phyloP scores from a whole-genome alignment of 2,329 filamentous ascomycete species.

The Fusarium sp. region DNA sequence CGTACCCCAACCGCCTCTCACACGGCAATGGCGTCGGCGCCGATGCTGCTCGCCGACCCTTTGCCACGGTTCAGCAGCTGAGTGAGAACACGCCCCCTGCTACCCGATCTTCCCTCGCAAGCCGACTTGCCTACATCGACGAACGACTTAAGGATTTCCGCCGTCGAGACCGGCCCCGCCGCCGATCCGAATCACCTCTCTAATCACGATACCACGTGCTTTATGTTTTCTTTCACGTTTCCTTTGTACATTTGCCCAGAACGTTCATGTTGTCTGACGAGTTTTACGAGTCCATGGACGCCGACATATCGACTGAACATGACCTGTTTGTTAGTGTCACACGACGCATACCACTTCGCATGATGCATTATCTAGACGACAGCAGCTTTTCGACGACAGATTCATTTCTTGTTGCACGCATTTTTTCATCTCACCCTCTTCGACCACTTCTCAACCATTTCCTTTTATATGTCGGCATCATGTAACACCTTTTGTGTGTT shows the following conservation, averaged over 20 bases:
- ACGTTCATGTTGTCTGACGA: constrained; percentile 37
- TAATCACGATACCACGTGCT: constrained; percentile 43
- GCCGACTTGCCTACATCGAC: constrained; percentile 67
- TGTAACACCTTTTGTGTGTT: neutral
- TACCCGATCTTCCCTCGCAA: constrained; percentile 57
- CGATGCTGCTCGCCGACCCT: constrained; percentile 60
- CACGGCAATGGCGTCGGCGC: constrained; percentile 58
- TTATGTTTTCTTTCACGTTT: constrained; percentile 19
- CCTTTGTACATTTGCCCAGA: constrained; percentile 32
- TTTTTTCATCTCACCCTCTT: constrained; percentile 7
- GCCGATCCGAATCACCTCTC: constrained; percentile 62
- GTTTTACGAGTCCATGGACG: constrained; percentile 40
- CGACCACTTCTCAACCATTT: constrained; percentile 10
- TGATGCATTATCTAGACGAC: constrained; percentile 42
- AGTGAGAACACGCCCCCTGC: constrained; percentile 48
- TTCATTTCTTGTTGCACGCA: constrained; percentile 7
- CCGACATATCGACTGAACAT: constrained; percentile 27
- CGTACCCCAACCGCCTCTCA: constrained; percentile 68
- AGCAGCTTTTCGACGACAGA: constrained; percentile 34
- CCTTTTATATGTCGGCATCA: constrained; percentile 28
- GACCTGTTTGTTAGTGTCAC: constrained; percentile 25
- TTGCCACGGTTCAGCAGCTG: constrained; percentile 66
- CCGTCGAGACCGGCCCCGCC: constrained; percentile 53
- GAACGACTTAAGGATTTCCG: constrained; percentile 66
- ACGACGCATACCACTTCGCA: constrained; percentile 32